phyloP scores from a whole-genome alignment of 148 eudicot species.

The Bassia scoparia region DNA sequence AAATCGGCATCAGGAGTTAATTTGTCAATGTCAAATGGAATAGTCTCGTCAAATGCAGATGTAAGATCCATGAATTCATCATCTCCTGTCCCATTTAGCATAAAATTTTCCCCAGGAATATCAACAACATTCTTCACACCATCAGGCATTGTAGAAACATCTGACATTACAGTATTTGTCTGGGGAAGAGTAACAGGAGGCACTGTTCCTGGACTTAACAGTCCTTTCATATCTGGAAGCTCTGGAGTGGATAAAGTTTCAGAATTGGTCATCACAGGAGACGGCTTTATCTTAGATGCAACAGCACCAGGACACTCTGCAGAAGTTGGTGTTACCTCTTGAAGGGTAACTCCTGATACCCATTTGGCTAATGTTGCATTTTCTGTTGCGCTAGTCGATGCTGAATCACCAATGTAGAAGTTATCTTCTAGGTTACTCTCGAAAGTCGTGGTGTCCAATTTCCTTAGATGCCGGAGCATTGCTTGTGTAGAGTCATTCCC shows the following conservation, averaged over 20 bases:
- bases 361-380: constrained; percentile 21
- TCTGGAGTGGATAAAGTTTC: constrained; percentile 27
- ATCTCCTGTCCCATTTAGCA: constrained; percentile 26
- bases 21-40: constrained; percentile 30
- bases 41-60: constrained; percentile 24
- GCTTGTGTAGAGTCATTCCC: constrained; percentile 43
- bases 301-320: constrained; percentile 26
- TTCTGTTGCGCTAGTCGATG: constrained; percentile 28
- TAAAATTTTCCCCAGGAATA: constrained; percentile 25
- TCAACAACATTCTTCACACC: constrained; percentile 27
- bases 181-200: constrained; percentile 29
- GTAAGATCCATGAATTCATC: constrained; percentile 37
- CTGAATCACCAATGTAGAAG: constrained; percentile 34
- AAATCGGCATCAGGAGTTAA: constrained; percentile 39
- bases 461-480: constrained; percentile 44
- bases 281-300: constrained; percentile 21
- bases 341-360: constrained; percentile 43
- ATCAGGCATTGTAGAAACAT: constrained; percentile 33
- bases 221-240: constrained; percentile 25
- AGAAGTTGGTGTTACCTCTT: constrained; percentile 43
- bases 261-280: constrained; percentile 30
- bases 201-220: constrained; percentile 23
- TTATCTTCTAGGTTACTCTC: constrained; percentile 26
- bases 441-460: constrained; percentile 31
- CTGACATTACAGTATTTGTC: constrained; percentile 29